Base-by-base conservation (phyloP, 1,139 yeast genomes). In the Geotrichum reessii region DNA sequence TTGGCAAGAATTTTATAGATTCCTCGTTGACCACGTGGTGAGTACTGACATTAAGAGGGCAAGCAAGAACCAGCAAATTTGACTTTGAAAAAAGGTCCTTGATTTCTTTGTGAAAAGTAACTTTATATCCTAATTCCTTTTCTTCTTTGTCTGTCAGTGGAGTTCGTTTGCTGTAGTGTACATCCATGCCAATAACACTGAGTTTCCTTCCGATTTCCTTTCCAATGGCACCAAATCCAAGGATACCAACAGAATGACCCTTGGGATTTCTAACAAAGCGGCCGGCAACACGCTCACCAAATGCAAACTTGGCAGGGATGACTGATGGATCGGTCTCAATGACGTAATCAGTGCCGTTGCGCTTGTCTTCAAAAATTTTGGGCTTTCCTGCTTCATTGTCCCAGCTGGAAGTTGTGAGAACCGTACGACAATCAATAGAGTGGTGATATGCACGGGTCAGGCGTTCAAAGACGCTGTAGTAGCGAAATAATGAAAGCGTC, bases 161-260 rank as follows among this genome's bases (percentile, higher is more conserved):
- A 0, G 76, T 74, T 64, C 93, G 76, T 66, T 86, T 86, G 61
- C 81, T 79, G 66, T 86, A 87, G 64, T 80, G 80, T 37, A 87
- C 77, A 22, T 81, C 73, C 91, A 88, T 85, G 6, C 91, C 92
- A 50, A 89, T 73, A 9, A 74, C 75, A 37, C 74, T 62, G 63
- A 87, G 76, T 64, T 87, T 77, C 53, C 73, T 69, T 2, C 85
- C 95, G 56, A 87, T 81, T 44, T 79, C 77, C 67, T 78, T 78
- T 5, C 96, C 96, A 66, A 89, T 88, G 48, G 82, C 78, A 1
- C 96, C 96, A 67, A 88, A 85, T 0, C 96, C 96, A 1, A 87
- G 81, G 50, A 89, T 79, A 4, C 87, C 84, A 0, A 78, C 92
- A 40, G 76, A 74, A 65, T 84, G 86, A 50, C 83, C 84, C 6